Percentiles rank a stretch among this genome's conserved stretches.
Conservation (phyloP, 2,329 filamentous ascomycete genomes). For the Neopestalotiopsis rosae region DNA sequence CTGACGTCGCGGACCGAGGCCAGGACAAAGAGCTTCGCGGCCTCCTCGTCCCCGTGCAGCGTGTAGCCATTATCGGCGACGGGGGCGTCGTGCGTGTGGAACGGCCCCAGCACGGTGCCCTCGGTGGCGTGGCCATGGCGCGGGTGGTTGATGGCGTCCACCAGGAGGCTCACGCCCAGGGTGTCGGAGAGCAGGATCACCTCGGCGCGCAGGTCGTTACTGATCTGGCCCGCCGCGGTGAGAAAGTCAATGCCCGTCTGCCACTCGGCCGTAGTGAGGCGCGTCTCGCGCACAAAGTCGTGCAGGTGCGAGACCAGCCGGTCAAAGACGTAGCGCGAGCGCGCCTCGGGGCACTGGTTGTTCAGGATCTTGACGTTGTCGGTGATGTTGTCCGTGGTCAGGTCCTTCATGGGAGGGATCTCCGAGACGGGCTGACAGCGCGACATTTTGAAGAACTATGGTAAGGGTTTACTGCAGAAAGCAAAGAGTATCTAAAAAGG, state of each 20-base stretch:
- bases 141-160: slow-evolving; percentile 83
- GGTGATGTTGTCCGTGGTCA: slow-evolving; percentile 82
- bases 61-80: slow-evolving; percentile 57
- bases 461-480: too few species aligned
- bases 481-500: too few species aligned
- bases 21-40: slow-evolving; percentile 73
- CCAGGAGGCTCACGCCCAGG: slow-evolving; percentile 75
- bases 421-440: neutral
- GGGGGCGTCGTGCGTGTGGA: slow-evolving; percentile 80
- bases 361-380: slow-evolving; percentile 78
- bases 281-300: slow-evolving; percentile 80
- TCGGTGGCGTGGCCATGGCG: slow-evolving; percentile 74
- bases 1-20: slow-evolving; percentile 71
- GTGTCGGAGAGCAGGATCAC: slow-evolving; percentile 81
- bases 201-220: slow-evolving; percentile 76
- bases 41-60: slow-evolving; percentile 73
- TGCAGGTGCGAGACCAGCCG: slow-evolving; percentile 80
- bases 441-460: neutral
- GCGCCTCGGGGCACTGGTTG: slow-evolving; percentile 67
- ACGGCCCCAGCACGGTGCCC: slow-evolving; percentile 81
- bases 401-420: slow-evolving; percentile 47
- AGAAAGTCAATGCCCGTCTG: slow-evolving; percentile 76
- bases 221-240: slow-evolving; percentile 74
- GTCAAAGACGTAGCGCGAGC: slow-evolving; percentile 76
- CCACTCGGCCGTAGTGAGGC: slow-evolving; percentile 79